These are phyloP conservation scores for Fusarium napiforme DNA, from an alignment of 2,329 filamentous ascomycete genomes.

Conservation along the genomic window DNA sequence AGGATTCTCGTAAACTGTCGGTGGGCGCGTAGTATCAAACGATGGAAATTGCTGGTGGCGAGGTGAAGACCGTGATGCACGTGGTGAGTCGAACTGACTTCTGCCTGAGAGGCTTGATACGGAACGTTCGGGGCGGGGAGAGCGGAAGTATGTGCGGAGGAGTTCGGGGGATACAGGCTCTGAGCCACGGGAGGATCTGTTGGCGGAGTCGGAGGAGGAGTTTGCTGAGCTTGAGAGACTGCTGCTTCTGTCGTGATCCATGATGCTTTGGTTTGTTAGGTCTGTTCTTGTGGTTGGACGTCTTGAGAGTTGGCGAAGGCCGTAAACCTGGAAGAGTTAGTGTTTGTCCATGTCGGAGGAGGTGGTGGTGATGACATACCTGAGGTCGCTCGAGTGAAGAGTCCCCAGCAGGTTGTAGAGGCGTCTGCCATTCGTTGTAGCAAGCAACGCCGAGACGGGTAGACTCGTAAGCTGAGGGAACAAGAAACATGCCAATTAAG, in stretches of 20 bases:
- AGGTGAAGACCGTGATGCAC: neutral
- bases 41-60: neutral
- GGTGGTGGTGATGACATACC: conserved; percentile 1
- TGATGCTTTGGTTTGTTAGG: conserved; percentile 7
- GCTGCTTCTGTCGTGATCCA: conserved; percentile 1
- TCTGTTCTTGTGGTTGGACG: conserved; percentile 40
- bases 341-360: fast-evolving
- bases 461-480: conserved; percentile 26
- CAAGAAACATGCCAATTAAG: conserved; percentile 32
- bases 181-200: conserved; percentile 9
- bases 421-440: neutral
- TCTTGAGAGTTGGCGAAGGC: conserved; percentile 44
- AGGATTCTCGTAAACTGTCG: neutral
- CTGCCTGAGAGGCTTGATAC: neutral
- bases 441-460: neutral
- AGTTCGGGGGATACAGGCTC: conserved; percentile 10
- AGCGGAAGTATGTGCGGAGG: conserved; percentile 39
- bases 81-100: conserved; percentile 8
- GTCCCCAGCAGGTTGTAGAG: neutral
- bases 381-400: conserved; percentile 23
- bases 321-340: conserved; percentile 62
- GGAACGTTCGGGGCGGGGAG: conserved; percentile 23
- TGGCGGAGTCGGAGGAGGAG: neutral
- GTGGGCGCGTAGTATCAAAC: neutral
- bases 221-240: conserved; percentile 4